A percentile compares a stretch with the other conserved stretches of the same genome.
These are phyloP conservation scores for Bocquillonia castaneifolia DNA, from an alignment of 441 rosid genomes.

Conservation along the genomic window DNA sequence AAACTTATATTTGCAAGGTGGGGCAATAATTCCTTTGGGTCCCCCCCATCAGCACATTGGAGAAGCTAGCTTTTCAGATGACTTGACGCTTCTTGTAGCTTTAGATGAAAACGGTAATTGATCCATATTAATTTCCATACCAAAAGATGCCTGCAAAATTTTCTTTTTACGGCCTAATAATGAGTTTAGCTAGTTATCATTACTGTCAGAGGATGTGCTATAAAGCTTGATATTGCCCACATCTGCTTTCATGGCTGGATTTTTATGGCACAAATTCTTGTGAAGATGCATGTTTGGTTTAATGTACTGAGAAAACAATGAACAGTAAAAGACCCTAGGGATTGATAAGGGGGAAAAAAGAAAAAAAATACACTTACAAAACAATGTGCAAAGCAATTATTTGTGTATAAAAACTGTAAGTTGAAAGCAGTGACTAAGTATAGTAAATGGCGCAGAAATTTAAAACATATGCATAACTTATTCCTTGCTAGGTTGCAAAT, in stretches of 20 bases:
- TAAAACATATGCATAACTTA: neutral
- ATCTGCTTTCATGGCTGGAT: neutral
- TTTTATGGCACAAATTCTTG: neutral
- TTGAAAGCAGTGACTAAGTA: neutral
- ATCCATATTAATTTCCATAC: slow-evolving; percentile 13
- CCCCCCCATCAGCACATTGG: slow-evolving; percentile 68
- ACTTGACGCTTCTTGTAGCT: slow-evolving; percentile 72
- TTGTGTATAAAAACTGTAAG: neutral
- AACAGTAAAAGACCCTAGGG: neutral
- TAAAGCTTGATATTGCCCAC: neutral
- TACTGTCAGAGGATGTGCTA: neutral
- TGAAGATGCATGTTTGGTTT: neutral
- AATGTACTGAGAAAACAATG: neutral
- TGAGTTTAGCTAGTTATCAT: neutral
- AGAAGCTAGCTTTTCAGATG: slow-evolving; percentile 62
- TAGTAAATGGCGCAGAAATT: neutral
- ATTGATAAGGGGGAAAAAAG: neutral
- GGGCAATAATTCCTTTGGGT: slow-evolving; percentile 71
- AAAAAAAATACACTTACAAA: neutral
- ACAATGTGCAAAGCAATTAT: neutral
- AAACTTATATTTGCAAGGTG: slow-evolving; percentile 78
- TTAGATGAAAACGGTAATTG: slow-evolving; percentile 78
- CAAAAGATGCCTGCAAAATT: neutral
- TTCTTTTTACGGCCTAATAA: neutral
- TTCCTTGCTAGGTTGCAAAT: neutral